phyloP scores from a whole-genome alignment of 2,329 filamentous ascomycete genomes.

The Chaetomiaceae sp. region DNA sequence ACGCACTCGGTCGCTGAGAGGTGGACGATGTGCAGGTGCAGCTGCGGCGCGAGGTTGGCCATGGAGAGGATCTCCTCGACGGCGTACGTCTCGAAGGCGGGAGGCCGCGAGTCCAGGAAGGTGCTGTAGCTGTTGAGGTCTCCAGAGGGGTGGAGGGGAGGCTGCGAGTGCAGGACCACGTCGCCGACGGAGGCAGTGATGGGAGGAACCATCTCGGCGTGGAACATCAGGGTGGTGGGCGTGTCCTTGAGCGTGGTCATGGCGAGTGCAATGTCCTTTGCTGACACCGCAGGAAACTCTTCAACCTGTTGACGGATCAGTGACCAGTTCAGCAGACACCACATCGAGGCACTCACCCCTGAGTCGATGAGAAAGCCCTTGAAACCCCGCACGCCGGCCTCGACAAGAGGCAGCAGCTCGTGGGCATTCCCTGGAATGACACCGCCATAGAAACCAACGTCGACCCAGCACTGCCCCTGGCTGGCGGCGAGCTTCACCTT shows the following conservation, averaged over 20 bases:
- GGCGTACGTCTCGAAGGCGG: constrained; percentile 86
- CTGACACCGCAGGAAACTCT: constrained; percentile 89
- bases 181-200: constrained; percentile 76
- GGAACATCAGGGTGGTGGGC: constrained; percentile 95
- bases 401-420: constrained; percentile 74
- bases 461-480: constrained; percentile 88
- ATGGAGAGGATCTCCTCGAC: constrained; percentile 81
- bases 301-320: constrained; percentile 59
- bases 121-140: constrained; percentile 76
- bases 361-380: constrained; percentile 98
- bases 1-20: constrained; percentile 86
- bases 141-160: constrained; percentile 66
- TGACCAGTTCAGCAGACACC: background rate
- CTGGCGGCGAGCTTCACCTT: constrained; percentile 82
- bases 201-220: constrained; percentile 96
- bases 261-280: constrained; percentile 70
- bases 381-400: constrained; percentile 86
- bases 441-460: constrained; percentile 97
- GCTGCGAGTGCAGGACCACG: constrained; percentile 63
- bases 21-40: constrained; percentile 91
- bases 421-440: constrained; percentile 83
- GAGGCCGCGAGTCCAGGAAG: constrained; percentile 86
- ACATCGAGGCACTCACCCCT: constrained; percentile 58
- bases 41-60: constrained; percentile 70
- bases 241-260: constrained; percentile 76